Conservation (phyloP, 2,329 filamentous ascomycete genomes). For the Aureobasidium mangrovei region DNA sequence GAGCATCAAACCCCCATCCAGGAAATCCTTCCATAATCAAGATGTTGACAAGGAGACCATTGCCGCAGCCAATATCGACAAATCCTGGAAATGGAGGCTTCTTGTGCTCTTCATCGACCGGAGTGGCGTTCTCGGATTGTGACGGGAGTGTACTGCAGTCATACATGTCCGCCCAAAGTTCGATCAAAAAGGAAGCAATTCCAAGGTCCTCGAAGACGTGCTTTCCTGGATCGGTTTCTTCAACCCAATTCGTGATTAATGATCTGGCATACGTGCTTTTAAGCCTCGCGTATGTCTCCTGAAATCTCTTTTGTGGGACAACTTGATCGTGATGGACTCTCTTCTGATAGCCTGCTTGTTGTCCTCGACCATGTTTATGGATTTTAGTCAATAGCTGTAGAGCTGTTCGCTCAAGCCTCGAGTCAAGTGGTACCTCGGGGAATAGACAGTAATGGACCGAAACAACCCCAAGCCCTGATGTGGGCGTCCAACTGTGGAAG, state of each 20-base stretch:
- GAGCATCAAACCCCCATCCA: slow-evolving; percentile 88
- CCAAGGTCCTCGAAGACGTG: slow-evolving; percentile 92
- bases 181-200: slow-evolving; percentile 86
- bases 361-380: slow-evolving; percentile 64
- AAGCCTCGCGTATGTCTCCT: slow-evolving; percentile 71
- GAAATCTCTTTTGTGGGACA: slow-evolving; percentile 65
- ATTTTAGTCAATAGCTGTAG: slow-evolving; percentile 59
- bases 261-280: slow-evolving; percentile 68
- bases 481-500: slow-evolving; percentile 44
- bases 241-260: slow-evolving; percentile 70
- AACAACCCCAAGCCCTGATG: slow-evolving; percentile 29
- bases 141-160: slow-evolving; percentile 15
- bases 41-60: slow-evolving; percentile 80
- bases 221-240: slow-evolving; percentile 78
- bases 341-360: slow-evolving; percentile 61
- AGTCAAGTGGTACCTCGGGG: slow-evolving; percentile 17
- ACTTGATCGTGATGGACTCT: slow-evolving; percentile 76
- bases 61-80: slow-evolving; percentile 92
- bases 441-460: slow-evolving; percentile 47
- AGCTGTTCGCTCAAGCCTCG: slow-evolving; percentile 53
- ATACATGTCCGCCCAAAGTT: slow-evolving; percentile 86
- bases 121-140: slow-evolving; percentile 14
- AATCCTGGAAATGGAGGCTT: slow-evolving; percentile 65
- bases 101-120: neutral
- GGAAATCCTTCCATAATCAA: slow-evolving; percentile 69